Conservation (phyloP, 805 yeast species). For the Candida ascalaphidarum region DNA sequence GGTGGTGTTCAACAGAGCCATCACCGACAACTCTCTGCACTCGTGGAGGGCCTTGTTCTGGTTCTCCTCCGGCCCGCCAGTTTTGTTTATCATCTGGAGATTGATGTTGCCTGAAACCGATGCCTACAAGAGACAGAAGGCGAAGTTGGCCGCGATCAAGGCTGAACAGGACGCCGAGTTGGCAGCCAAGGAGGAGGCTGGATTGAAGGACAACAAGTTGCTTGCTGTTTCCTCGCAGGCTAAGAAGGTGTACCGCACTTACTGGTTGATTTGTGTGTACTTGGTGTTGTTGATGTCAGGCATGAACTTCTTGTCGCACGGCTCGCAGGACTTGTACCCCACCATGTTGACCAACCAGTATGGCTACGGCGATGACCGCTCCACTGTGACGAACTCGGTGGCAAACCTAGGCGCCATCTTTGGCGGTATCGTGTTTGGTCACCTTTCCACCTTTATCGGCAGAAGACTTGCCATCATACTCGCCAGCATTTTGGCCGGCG, state of each 20-base stretch:
- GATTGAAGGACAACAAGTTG: not conserved
- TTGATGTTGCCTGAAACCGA: constrained; percentile 52
- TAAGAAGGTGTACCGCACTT: constrained; percentile 25
- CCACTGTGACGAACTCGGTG: constrained; percentile 32
- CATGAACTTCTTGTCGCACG: constrained; percentile 34
- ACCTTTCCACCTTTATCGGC: constrained; percentile 26
- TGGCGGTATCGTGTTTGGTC: constrained; percentile 39
- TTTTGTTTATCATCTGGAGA: constrained; percentile 52
- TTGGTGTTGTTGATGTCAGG: constrained; percentile 41
- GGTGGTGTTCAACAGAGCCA: constrained; percentile 57
- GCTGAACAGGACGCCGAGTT: not conserved
- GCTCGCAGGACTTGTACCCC: constrained; percentile 35
- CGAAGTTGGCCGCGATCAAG: constrained; percentile 4
- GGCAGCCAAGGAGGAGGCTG: not conserved
- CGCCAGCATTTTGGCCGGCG: constrained; percentile 27
- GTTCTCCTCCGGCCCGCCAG: constrained; percentile 65
- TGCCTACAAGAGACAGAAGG: constrained; percentile 29
- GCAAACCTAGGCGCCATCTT: constrained; percentile 34
- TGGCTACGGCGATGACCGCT: constrained; percentile 19
- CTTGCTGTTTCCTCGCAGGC: constrained; percentile 2
- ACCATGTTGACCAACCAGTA: constrained; percentile 27
- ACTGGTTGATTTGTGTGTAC: constrained; percentile 57
- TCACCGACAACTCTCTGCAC: constrained; percentile 36
- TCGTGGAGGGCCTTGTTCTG: constrained; percentile 62
- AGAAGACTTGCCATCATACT: constrained; percentile 25